Evolutionary conservation across 495 filamentous ascomycete species (phyloP).

Genomic region (Glutinoglossum americanum): DNA sequence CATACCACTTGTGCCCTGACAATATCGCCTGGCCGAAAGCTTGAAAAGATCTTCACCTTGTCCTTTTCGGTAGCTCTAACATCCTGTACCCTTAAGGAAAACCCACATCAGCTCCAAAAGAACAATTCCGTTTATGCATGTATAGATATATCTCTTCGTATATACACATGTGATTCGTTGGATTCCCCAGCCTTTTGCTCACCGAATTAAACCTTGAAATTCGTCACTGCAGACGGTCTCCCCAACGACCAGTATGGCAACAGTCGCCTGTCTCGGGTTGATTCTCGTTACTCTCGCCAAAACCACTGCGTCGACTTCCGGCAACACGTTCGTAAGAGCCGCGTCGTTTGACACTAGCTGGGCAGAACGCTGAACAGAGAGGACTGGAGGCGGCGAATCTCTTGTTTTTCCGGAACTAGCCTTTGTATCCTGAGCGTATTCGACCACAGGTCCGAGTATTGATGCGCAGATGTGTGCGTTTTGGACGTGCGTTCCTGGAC

Average conservation of each 20-base stretch:
- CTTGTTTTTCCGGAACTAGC: slow-evolving; percentile 4
- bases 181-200: too few species aligned
- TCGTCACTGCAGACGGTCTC: slow-evolving; percentile 23
- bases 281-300: slow-evolving; percentile 73
- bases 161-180: too few species aligned
- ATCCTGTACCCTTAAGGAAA: slow-evolving; percentile 52
- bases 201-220: slow-evolving; percentile 13
- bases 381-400: neutral
- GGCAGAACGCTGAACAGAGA: slow-evolving; percentile 1
- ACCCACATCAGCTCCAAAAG: neutral
- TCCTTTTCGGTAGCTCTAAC: slow-evolving; percentile 92
- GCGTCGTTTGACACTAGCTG: slow-evolving; percentile 17
- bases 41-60: slow-evolving; percentile 69
- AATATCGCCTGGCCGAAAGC: slow-evolving; percentile 84
- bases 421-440: slow-evolving; percentile 7
- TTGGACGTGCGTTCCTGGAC: slow-evolving; percentile 66
- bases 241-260: slow-evolving; percentile 60
- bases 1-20: slow-evolving; percentile 68
- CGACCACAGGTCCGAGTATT: slow-evolving; percentile 23
- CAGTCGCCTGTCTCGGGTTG: slow-evolving; percentile 56
- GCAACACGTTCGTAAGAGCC: slow-evolving; percentile 46
- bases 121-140: neutral
- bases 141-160: slow-evolving; percentile 16
- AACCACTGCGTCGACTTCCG: slow-evolving; percentile 56
- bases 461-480: slow-evolving; percentile 51